Evolutionary conservation across 1,284 basidiomycete species (phyloP), one percentile per base, ranked within the genome.

Genomic region (Pulveroboletus sp.): DNA sequence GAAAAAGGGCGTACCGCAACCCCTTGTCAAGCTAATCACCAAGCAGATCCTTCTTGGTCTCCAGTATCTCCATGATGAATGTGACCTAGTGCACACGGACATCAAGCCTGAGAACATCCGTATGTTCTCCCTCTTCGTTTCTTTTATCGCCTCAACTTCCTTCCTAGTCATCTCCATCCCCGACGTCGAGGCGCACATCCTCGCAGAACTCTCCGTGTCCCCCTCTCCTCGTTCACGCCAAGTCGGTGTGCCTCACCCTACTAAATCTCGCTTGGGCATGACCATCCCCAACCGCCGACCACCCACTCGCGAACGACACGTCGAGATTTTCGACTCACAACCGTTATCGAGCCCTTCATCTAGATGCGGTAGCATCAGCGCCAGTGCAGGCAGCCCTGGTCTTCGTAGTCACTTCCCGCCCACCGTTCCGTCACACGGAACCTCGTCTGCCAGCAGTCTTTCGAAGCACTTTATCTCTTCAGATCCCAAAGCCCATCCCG

Each of bases 41-140:
- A 91, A 81, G 73, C 93, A 96, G 74, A 79, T 94, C 49, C 80
- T 96, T 44, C 84, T 94, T 33, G 94, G 92, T n/a, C 80, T 96
- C 59, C 87, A 94, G 72, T 96, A 94, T 73, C 83, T 96, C 51
- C 93, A 96, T 65, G 89, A 92, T 47, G 90, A 92, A 72, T 95
- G 93, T 73, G 89, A 92, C 66, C 81, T 94, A 35, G 90, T 94
- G 35, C 90, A 92, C 68, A 91, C 89, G 29, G 93, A 96, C 71
- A 90, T 96, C 63, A 96, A 96, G 74, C 92, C 93, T 53, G 93
- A 96, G 77, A 96, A 96, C 70, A 94, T 96, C 61, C 80, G 94
- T 68, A 59, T 43, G 66, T 56, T 17, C 24, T 40, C 40, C 11
- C 22, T 42, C 17, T 28, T 35, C 17, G 2, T 26, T 83, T 51